These are phyloP conservation scores for Calendula officinalis DNA, from an alignment of 129 eudicot genomes.

Conservation along the genomic window DNA sequence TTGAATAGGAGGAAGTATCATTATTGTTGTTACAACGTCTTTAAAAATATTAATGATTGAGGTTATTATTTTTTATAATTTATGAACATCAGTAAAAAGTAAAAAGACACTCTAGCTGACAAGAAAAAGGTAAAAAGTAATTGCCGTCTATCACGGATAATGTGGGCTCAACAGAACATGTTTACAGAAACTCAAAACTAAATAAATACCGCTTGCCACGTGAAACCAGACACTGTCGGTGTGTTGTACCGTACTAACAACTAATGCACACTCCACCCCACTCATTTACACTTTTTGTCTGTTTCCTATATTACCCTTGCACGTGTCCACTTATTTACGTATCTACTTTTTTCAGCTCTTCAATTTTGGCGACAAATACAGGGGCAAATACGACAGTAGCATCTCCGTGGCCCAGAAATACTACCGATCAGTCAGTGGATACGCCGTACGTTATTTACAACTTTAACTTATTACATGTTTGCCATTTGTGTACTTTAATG, in stretches of 20 bases:
- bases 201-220: slow-evolving; percentile 23
- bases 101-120: too few relatives aligned
- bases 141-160: slow-evolving; percentile 50
- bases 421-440: slow-evolving; percentile 96
- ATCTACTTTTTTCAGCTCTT: slow-evolving; percentile 55
- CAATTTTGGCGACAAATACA: slow-evolving; percentile 89
- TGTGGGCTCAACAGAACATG: slow-evolving; percentile 1
- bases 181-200: too few relatives aligned
- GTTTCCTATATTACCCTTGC: slow-evolving; percentile 17
- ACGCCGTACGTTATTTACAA: slow-evolving; percentile 52
- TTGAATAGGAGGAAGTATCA: too few relatives aligned
- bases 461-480: slow-evolving; percentile 3
- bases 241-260: slow-evolving; percentile 22
- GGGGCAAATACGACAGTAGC: slow-evolving; percentile 98
- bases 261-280: background rate
- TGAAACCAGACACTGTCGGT: slow-evolving; percentile 40
- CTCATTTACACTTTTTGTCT: background rate
- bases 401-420: slow-evolving; percentile 91
- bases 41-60: too few relatives aligned
- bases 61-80: too few relatives aligned
- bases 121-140: background rate
- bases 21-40: too few relatives aligned
- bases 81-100: too few relatives aligned
- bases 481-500: background rate
- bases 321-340: background rate